A percentile compares a stretch with the other conserved stretches of the same genome.
phyloP scores from a whole-genome alignment of 2,329 filamentous ascomycete genomes.

The Calonectria pauciramosa region DNA sequence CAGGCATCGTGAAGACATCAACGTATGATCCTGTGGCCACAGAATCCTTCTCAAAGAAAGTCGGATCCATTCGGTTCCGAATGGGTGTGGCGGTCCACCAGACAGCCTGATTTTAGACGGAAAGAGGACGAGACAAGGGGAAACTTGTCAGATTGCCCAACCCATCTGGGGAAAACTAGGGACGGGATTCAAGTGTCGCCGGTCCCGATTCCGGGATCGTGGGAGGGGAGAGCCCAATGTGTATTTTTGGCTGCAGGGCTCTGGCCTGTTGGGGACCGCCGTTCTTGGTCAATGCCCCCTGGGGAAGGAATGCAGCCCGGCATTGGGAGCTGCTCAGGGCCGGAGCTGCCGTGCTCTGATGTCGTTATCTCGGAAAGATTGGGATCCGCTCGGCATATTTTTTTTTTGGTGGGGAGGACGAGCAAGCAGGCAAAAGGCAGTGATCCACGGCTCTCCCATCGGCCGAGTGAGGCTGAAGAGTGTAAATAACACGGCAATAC shows the following conservation, averaged over 20 bases:
- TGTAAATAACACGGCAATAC: slow-evolving; percentile 14
- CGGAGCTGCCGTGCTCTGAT: background rate
- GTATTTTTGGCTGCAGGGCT: background rate
- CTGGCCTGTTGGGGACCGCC: background rate
- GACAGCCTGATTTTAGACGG: background rate
- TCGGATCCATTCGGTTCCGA: background rate
- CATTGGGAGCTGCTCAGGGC: background rate
- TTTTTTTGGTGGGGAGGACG: slow-evolving; percentile 3
- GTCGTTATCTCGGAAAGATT: slow-evolving; percentile 3
- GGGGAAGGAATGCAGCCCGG: background rate
- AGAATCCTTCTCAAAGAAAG: background rate
- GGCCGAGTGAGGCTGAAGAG: slow-evolving; percentile 1
- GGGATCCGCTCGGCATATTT: slow-evolving; percentile 7
- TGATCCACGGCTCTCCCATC: background rate
- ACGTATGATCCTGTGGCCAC: background rate
- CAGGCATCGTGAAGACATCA: background rate
- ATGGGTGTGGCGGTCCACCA: background rate
- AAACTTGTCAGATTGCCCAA: background rate
- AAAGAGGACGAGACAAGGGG: background rate
- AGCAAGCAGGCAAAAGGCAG: background rate
- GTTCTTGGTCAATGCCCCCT: background rate
- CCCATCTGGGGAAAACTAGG: background rate
- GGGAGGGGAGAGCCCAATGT: background rate
- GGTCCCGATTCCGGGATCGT: background rate
- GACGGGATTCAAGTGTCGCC: slow-evolving; percentile 2